Evolutionary conservation across 1,139 yeast species (phyloP).

Genomic region (Zygoascus sp.): DNA sequence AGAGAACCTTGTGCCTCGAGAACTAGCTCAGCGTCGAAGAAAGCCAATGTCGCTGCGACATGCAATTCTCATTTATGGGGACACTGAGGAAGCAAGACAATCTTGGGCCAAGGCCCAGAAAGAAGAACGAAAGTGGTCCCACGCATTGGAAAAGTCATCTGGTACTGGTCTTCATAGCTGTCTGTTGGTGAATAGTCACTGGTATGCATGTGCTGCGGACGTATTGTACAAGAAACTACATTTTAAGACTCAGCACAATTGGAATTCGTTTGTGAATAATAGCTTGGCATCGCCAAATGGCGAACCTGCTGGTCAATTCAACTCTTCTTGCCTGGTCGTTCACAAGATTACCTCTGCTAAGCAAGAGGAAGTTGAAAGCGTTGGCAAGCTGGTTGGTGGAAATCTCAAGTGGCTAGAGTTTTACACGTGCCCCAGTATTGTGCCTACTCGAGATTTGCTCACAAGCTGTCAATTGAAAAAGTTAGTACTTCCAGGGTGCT

Average conservation of each 20-base stretch:
- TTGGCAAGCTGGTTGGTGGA: conserved; percentile 42
- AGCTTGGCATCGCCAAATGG: conserved; percentile 2
- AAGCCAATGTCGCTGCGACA: conserved; percentile 65
- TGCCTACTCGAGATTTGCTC: conserved; percentile 52
- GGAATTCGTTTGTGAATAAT: conserved; percentile 40
- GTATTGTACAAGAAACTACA: conserved; percentile 52
- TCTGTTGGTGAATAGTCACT: conserved; percentile 60
- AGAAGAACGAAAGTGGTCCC: conserved; percentile 18
- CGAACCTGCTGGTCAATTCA: conserved; percentile 11
- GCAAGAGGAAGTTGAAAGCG: conserved; percentile 43
- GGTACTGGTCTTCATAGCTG: conserved; percentile 49
- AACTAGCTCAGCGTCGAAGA: conserved; percentile 54
- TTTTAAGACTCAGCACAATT: conserved; percentile 49
- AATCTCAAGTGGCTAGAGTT: conserved; percentile 66
- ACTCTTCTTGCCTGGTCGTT: conserved; percentile 43
- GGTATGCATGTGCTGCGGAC: conserved; percentile 54
- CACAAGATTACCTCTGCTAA: conserved; percentile 45
- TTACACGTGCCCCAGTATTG: conserved; percentile 72
- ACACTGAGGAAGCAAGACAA: conserved; percentile 45
- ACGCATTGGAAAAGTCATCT: conserved; percentile 2
- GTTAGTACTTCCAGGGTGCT: conserved; percentile 68
- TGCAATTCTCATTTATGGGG: conserved; percentile 54
- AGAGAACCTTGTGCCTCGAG: conserved; percentile 51
- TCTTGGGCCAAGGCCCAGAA: conserved; percentile 44
- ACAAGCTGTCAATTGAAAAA: conserved; percentile 45